Evolutionary conservation across 2,329 filamentous ascomycete species (phyloP).

Genomic region (Sordariomycetes sp.): DNA sequence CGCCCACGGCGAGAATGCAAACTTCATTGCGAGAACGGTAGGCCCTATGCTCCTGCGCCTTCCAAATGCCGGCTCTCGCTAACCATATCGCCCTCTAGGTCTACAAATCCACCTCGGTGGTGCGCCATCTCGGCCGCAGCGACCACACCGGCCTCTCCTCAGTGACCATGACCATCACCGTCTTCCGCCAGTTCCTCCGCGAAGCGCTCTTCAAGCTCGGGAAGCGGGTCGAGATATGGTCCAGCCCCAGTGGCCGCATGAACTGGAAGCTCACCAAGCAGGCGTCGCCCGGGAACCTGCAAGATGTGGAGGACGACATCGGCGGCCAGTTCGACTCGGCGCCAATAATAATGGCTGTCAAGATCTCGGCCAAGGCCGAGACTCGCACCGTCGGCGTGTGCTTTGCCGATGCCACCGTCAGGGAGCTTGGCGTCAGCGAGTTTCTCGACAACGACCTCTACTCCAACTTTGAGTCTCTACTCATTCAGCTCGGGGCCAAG

Average conservation of each 20-base stretch:
- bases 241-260: constrained; percentile 63
- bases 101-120: constrained; percentile 95
- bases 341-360: constrained; percentile 91
- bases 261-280: constrained; percentile 89
- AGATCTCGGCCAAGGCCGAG: constrained; percentile 84
- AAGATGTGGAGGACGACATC: constrained; percentile 93
- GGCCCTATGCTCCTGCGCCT: constrained; percentile 9
- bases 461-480: constrained; percentile 91
- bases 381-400: constrained; percentile 85
- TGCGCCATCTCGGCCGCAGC: constrained; percentile 77
- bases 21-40: constrained; percentile 70
- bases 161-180: constrained; percentile 89
- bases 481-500: constrained; percentile 92
- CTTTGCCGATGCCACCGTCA: constrained; percentile 92
- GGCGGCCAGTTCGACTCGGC: constrained; percentile 78
- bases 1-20: constrained; percentile 77
- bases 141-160: constrained; percentile 80
- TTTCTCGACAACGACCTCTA: constrained; percentile 98
- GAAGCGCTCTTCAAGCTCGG: constrained; percentile 88
- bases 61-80: background rate
- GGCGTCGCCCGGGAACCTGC: constrained; percentile 89
- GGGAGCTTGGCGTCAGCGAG: constrained; percentile 92
- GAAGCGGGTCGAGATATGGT: constrained; percentile 86
- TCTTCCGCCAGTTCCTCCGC: constrained; percentile 89
- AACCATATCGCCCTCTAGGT: constrained; percentile 38